A percentile compares a stretch with the other conserved stretches of the same genome.
These are phyloP conservation scores for Peronospora destructor DNA, from an alignment of 352 stramenopile species.

Conservation along the genomic window DNA sequence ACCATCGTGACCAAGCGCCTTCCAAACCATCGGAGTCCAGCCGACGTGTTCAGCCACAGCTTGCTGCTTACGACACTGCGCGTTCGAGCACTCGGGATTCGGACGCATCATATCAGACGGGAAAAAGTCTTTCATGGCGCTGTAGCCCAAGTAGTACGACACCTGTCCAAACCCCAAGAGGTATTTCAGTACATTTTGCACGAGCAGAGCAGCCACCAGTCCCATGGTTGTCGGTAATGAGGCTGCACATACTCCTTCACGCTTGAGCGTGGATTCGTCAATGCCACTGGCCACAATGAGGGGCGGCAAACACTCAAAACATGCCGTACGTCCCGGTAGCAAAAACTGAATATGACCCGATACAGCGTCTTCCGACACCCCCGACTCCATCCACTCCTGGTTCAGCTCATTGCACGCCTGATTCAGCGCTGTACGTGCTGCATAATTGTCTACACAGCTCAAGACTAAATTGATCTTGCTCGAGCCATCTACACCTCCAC, in stretches of 20 bases:
- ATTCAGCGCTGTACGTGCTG: constrained; percentile 80
- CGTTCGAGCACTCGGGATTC: constrained; percentile 80
- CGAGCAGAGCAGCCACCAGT: constrained; percentile 76
- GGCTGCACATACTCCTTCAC: constrained; percentile 82
- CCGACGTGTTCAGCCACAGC: constrained; percentile 28
- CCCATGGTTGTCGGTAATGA: constrained; percentile 88
- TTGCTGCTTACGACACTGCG: constrained; percentile 71
- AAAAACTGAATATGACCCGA: constrained; percentile 87
- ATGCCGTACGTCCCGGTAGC: constrained; percentile 76
- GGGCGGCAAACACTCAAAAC: constrained; percentile 85
- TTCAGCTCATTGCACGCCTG: constrained; percentile 84
- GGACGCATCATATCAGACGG: constrained; percentile 71
- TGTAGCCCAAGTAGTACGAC: constrained; percentile 86
- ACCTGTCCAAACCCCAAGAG: constrained; percentile 80
- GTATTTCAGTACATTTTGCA: constrained; percentile 87
- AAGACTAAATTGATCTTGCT: constrained; percentile 77
- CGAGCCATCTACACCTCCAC: constrained; percentile 51
- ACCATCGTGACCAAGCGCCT: constrained; percentile 46
- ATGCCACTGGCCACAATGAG: constrained; percentile 83
- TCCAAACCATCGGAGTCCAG: constrained; percentile 76
- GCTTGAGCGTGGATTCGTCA: constrained; percentile 82
- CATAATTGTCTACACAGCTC: constrained; percentile 89
- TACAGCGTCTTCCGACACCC: constrained; percentile 86
- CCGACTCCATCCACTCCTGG: constrained; percentile 86
- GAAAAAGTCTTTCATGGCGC: constrained; percentile 85